Conservation (phyloP, 345 rosid genomes). For the Diplotaxis tenuifolia region DNA sequence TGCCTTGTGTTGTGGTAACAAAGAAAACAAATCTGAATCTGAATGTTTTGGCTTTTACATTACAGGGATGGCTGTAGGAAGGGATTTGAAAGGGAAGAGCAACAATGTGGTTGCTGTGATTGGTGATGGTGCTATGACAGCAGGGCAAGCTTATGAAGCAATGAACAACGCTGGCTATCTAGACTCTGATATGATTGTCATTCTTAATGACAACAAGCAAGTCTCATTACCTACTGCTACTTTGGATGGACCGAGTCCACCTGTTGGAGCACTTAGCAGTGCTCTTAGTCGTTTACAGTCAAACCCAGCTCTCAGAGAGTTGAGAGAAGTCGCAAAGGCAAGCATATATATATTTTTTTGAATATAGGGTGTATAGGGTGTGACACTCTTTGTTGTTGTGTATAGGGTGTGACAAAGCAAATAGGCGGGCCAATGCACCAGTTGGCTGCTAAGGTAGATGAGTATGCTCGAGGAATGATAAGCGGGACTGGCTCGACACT, state of each 20-base stretch:
- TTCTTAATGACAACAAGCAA: constrained; percentile 95
- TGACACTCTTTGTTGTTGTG: constrained; percentile 37
- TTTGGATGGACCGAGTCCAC: constrained; percentile 91
- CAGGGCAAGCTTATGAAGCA: constrained; percentile 98
- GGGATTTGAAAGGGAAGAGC: constrained; percentile 75
- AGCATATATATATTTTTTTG: not conserved
- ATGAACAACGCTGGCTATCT: constrained; percentile 97
- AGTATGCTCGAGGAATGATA: constrained; percentile 96
- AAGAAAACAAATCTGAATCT: not conserved
- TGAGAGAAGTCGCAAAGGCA: constrained; percentile 97
- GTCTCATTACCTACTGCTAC: constrained; percentile 91
- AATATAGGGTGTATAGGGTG: constrained; percentile 49
- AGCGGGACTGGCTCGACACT: constrained; percentile 87
- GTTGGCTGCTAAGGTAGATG: constrained; percentile 92
- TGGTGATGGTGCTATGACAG: constrained; percentile 99
- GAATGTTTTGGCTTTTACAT: too few relatives aligned
- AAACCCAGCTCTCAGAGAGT: constrained; percentile 80
- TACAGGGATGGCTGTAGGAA: constrained; percentile 92
- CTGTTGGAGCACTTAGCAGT: constrained; percentile 97
- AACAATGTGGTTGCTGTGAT: constrained; percentile 78
- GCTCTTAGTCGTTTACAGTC: constrained; percentile 91
- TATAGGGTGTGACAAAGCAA: constrained; percentile 87
- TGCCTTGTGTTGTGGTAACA: not conserved
- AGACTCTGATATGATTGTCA: constrained; percentile 92
- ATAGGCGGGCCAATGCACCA: constrained; percentile 90